phyloP scores from a whole-genome alignment of 164 flowering plant genomes.

The Brasenia schreberi region DNA sequence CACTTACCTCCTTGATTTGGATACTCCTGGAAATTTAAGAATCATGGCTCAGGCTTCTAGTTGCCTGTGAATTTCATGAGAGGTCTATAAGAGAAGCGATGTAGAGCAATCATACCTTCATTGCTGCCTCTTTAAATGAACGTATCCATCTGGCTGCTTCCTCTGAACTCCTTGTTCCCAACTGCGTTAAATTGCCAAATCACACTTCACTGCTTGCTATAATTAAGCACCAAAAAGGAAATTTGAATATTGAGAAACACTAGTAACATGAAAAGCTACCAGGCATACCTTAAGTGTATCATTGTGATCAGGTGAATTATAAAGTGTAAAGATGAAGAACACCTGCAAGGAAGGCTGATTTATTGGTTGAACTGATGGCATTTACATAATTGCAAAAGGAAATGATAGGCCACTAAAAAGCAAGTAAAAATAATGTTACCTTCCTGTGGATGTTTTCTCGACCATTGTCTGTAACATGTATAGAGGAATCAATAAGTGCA shows the following conservation, averaged over 20 bases:
- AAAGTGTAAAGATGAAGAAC: conserved; percentile 74
- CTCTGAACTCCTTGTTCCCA: conserved; percentile 81
- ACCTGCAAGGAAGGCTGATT: conserved; percentile 31
- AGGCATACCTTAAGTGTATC: conserved; percentile 65
- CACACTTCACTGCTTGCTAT: not conserved
- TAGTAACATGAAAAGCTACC: not conserved
- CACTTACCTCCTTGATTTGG: conserved; percentile 18
- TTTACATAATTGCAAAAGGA: not conserved
- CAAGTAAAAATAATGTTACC: conserved; percentile 19
- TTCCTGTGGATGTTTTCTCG: conserved; percentile 62
- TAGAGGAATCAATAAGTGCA: conserved; percentile 57
- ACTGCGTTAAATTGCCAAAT: conserved; percentile 18
- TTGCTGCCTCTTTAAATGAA: conserved; percentile 53
- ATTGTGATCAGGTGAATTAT: conserved; percentile 48
- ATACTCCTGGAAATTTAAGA: conserved; percentile 24
- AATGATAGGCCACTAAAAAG: not conserved
- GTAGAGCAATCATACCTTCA: conserved; percentile 29
- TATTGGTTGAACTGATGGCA: not conserved
- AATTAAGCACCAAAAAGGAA: not conserved
- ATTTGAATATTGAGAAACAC: not conserved
- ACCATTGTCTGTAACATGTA: conserved; percentile 81
- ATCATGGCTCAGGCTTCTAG: not conserved
- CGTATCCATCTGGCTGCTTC: conserved; percentile 89
- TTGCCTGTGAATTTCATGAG: not conserved
- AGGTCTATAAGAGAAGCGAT: not conserved